A percentile compares a stretch with the other conserved stretches of the same genome.
phyloP scores from a whole-genome alignment of 352 stramenopile species.

The Globisporangium megalacanthum region DNA sequence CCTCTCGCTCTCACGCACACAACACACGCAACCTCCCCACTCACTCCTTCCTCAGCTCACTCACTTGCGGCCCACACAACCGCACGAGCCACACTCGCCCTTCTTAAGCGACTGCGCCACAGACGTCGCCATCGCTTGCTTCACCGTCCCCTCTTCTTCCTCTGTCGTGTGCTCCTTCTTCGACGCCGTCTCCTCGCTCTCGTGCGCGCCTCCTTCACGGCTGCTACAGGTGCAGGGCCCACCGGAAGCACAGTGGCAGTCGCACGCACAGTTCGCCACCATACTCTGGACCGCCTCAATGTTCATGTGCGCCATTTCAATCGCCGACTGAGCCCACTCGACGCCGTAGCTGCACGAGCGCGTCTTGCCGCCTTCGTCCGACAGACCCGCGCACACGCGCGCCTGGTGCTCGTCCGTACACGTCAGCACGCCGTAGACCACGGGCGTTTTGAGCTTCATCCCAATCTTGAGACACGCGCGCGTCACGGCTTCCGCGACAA shows the following conservation, averaged over 20 bases:
- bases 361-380: slow-evolving; percentile 5
- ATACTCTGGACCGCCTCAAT: slow-evolving; percentile 1
- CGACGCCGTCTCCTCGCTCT: neutral
- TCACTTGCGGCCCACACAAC: too few relatives aligned
- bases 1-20: neutral
- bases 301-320: slow-evolving; percentile 87
- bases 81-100: slow-evolving; percentile 7
- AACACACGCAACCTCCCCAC: neutral
- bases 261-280: slow-evolving; percentile 7
- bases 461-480: slow-evolving; percentile 21
- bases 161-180: neutral
- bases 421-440: slow-evolving; percentile 19
- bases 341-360: slow-evolving; percentile 74
- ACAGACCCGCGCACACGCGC: slow-evolving; percentile 10
- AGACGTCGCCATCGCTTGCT: neutral
- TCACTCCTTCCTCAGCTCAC: neutral
- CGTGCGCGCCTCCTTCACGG: neutral
- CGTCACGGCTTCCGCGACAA: slow-evolving; percentile 19
- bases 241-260: slow-evolving; percentile 6
- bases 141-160: neutral
- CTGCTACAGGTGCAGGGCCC: neutral
- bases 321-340: slow-evolving; percentile 88
- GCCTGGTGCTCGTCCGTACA: slow-evolving; percentile 13
- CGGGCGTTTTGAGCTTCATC: slow-evolving; percentile 19
- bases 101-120: slow-evolving; percentile 5